Conservation (phyloP, 1,284 basidiomycete species). For the Ganoderma sinense region DNA sequence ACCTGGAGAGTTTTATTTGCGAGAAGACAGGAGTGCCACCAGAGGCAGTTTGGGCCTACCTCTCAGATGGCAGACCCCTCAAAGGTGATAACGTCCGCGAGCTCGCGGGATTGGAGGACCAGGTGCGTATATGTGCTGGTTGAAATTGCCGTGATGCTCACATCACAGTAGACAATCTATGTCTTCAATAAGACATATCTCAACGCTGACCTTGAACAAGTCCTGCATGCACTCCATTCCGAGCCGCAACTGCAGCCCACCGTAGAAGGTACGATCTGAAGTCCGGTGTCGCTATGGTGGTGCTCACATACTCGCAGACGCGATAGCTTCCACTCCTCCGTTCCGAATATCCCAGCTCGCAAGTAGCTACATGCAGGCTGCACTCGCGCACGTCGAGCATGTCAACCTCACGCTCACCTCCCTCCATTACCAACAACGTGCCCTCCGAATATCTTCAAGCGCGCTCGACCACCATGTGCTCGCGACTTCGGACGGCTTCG, state of each 20-base stretch:
- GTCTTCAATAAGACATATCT: slow-evolving; percentile 83
- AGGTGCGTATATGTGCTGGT: slow-evolving; percentile 45
- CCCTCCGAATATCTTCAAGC: slow-evolving; percentile 70
- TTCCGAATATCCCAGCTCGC: slow-evolving; percentile 72
- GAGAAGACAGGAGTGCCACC: slow-evolving; percentile 72
- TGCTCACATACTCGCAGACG: slow-evolving; percentile 50
- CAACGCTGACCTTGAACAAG: slow-evolving; percentile 69
- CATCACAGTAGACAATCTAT: slow-evolving; percentile 63
- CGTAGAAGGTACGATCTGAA: slow-evolving; percentile 61
- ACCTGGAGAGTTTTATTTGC: slow-evolving; percentile 69
- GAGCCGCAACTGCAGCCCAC: slow-evolving; percentile 68
- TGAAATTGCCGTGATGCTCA: slow-evolving; percentile 2
- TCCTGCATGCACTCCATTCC: slow-evolving; percentile 64
- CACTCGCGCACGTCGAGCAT: slow-evolving; percentile 67
- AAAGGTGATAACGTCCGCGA: slow-evolving; percentile 75
- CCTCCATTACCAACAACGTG: slow-evolving; percentile 68
- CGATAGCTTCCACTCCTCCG: slow-evolving; percentile 72
- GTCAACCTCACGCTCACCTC: slow-evolving; percentile 57
- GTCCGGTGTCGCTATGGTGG: neutral
- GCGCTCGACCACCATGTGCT: slow-evolving; percentile 77
- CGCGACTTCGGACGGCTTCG: slow-evolving; percentile 72
- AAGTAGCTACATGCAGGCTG: slow-evolving; percentile 65
- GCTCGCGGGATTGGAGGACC: slow-evolving; percentile 73
- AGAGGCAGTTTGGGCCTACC: slow-evolving; percentile 75
- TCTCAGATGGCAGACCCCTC: slow-evolving; percentile 76